phyloP scores from a whole-genome alignment of 768 basidiomycete species.

The Tremella fuciformis region DNA sequence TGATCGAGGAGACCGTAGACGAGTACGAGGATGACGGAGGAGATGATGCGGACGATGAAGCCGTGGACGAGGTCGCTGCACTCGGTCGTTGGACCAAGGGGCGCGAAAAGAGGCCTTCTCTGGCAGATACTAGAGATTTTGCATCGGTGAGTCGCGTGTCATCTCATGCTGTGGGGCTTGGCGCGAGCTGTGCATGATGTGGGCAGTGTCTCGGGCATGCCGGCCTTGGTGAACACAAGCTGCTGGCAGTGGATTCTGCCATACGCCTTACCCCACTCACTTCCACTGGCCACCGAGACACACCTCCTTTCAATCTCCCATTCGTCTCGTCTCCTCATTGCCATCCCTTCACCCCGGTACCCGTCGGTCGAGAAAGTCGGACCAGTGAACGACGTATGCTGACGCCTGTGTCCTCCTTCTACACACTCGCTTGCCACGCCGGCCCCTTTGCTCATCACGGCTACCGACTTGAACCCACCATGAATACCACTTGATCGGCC shows the following conservation, averaged over 20 bases:
- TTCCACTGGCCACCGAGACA: no score
- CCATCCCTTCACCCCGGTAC: no score
- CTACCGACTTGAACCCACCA: neutral
- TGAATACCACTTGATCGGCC: neutral
- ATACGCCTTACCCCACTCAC: no score
- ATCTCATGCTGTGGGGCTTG: no score
- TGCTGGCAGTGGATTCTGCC: no score
- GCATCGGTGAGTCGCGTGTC: neutral
- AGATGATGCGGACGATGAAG: neutral
- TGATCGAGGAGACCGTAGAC: neutral
- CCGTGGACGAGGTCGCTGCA: neutral
- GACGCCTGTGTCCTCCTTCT: constrained; percentile 1
- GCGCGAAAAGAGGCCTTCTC: neutral
- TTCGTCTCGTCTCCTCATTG: no score
- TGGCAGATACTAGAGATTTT: neutral
- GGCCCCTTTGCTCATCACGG: neutral
- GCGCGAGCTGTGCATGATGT: no score
- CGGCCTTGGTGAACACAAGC: no score
- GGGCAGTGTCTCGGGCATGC: no score
- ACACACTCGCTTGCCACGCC: neutral
- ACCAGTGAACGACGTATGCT: no score
- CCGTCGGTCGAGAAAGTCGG: no score
- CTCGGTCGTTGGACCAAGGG: neutral
- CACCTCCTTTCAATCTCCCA: no score
- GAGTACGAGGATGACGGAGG: constrained; percentile 9